phyloP scores from a whole-genome alignment of 495 filamentous ascomycete genomes.

The Hypoxylon subgilvum region DNA sequence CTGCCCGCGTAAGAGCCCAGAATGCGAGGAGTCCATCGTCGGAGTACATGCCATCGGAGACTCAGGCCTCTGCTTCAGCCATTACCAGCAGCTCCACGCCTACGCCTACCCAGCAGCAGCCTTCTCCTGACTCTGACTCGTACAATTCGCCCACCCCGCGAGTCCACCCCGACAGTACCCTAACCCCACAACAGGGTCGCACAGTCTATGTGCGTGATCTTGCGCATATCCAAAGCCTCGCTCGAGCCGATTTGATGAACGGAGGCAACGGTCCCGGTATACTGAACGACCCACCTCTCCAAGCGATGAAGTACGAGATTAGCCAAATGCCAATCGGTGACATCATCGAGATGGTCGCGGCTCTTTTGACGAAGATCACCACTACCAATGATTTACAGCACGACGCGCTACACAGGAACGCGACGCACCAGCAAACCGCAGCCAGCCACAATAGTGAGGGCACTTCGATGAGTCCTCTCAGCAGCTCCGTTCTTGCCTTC shows the following conservation, averaged over 20 bases:
- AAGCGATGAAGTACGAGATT: conserved; percentile 82
- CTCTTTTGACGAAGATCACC: conserved; percentile 97
- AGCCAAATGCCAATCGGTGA: conserved; percentile 97
- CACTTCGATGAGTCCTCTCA: conserved; percentile 72
- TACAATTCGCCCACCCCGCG: conserved; percentile 30
- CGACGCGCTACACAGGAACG: conserved; percentile 64
- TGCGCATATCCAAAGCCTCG: conserved; percentile 87
- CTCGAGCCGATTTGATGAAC: conserved; percentile 71
- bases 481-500: conserved; percentile 94
- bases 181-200: conserved; percentile 42
- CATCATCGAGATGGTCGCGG: conserved; percentile 99
- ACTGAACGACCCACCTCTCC: conserved; percentile 55
- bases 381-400: conserved; percentile 95
- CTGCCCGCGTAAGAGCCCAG: conserved; percentile 43
- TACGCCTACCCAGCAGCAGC: conserved; percentile 48
- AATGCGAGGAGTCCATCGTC: conserved; percentile 39
- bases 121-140: conserved; percentile 66
- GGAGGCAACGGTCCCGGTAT: conserved; percentile 53
- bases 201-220: conserved; percentile 82
- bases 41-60: conserved; percentile 46
- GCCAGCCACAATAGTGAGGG: conserved; percentile 62
- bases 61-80: conserved; percentile 36
- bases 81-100: conserved; percentile 45
- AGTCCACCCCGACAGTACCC: conserved; percentile 35
- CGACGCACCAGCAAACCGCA: conserved; percentile 54